Percentiles rank a stretch among this genome's conserved stretches.
These are phyloP conservation scores for Phalaenopsis equestris DNA, from an alignment of 106 monocot genomes.

Conservation along the genomic window DNA sequence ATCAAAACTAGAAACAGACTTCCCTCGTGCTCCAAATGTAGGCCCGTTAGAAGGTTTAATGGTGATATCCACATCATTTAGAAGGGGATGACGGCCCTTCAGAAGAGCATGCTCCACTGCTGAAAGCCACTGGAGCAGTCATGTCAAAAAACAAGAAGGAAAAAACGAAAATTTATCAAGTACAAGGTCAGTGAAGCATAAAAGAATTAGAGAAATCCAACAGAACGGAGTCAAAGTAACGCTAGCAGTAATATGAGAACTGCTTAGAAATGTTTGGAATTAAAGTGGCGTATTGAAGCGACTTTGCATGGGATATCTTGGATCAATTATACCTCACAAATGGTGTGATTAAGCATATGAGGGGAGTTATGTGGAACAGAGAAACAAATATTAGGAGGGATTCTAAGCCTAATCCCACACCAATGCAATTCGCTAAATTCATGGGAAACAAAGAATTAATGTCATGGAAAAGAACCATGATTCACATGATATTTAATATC, in stretches of 20 bases:
- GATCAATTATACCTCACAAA: not conserved
- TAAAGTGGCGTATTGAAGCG: not conserved
- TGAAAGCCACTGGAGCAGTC: conserved; percentile 79
- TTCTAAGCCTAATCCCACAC: not conserved
- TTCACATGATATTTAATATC: not conserved
- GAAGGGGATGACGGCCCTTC: conserved; percentile 91
- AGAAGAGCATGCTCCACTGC: conserved; percentile 87
- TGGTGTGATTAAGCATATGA: not conserved
- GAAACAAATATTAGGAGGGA: not conserved
- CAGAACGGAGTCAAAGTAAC: not conserved
- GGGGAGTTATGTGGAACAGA: not conserved
- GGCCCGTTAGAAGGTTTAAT: conserved; percentile 60
- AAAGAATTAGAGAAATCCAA: not conserved
- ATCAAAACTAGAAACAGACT: conserved; percentile 14
- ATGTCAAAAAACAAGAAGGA: not conserved
- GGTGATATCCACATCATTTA: conserved; percentile 73
- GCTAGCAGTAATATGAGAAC: not conserved
- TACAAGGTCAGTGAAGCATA: not conserved
- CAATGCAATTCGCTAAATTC: not conserved
- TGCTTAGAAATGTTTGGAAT: not conserved
- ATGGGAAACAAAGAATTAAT: not conserved
- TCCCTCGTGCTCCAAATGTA: conserved; percentile 19
- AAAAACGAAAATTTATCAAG: not conserved
- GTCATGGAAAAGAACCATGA: not conserved
- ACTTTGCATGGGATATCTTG: not conserved